Evolutionary conservation across 345 rosid genomes (phyloP), one percentile per base, ranked within the genome.

Genomic region (Barbarea vulgaris): DNA sequence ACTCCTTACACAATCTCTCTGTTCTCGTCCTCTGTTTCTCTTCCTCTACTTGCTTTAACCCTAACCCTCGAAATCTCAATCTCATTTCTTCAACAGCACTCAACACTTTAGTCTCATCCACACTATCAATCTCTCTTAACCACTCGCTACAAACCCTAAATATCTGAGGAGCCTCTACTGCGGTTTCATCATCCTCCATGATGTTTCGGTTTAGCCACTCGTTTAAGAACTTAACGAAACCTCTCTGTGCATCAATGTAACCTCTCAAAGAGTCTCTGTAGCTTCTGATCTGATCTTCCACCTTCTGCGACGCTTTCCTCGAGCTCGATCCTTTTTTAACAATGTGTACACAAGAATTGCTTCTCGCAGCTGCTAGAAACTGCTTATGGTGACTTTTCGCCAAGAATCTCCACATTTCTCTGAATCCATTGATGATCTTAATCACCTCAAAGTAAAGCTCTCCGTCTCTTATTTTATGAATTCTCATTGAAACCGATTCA

Each of bases 141-240:
- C 86, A 79, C 9, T 81, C 77, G 15, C 54, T 73, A 9, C 80
- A 76, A 5, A 78, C 34, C 31, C 69, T 50, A 37, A 85, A 82
- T 13, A 80, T 63, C 17, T 53, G 37, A 5, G 83, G 88, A 72
- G 83, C 85, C 9, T 74, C 83, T 1, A 31, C 65, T 28, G 53
- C 42, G 27, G 71, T 42, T 24, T 63, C 77, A n/a, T 65, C 72
- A 0, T 73, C 81, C 27, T 76, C 78, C 54, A 52, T 31, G 22
- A 81, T 62, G 74, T 68, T 78, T 67, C 72, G 61, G 55, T 25
- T 51, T 7, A 85, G 84, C 85, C 88, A 80, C 65, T 71, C 73
- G 63, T 85, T 81, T 53, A 85, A 62, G 44, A 59, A 34, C 22
- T 55, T 44, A 48, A 71, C 72, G 30, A 81, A 85, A 56, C 58